phyloP scores from a whole-genome alignment of 257 asterid species.

The Handroanthus guayacan region DNA sequence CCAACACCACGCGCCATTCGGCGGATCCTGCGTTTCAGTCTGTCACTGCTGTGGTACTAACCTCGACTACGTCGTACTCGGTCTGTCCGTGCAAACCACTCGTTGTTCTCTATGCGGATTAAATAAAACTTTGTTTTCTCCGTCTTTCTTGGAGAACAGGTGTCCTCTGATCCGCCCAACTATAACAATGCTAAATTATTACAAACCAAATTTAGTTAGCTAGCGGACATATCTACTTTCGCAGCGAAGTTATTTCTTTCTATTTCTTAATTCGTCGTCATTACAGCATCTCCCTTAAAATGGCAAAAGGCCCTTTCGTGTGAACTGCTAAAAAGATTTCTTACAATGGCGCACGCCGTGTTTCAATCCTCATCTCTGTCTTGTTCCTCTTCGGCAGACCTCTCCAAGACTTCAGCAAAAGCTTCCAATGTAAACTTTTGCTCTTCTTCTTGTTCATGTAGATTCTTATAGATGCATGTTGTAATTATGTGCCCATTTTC shows the following conservation, averaged over 20 bases:
- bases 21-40: not conserved
- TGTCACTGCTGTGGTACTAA: conserved; percentile 9
- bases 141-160: conserved; percentile 56
- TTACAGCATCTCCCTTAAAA: not conserved
- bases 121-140: conserved; percentile 45
- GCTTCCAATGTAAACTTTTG: conserved; percentile 36
- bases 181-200: conserved; percentile 3
- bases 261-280: conserved; percentile 8
- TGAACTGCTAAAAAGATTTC: conserved; percentile 29
- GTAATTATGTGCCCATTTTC: conserved; percentile 16
- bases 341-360: conserved; percentile 42
- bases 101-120: conserved; percentile 21
- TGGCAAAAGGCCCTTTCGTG: conserved; percentile 13
- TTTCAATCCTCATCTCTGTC: conserved; percentile 39
- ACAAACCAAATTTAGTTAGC: not conserved
- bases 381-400: conserved; percentile 44
- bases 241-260: not conserved
- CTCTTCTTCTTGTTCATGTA: not conserved
- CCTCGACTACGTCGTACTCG: conserved; percentile 11
- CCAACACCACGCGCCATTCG: not conserved
- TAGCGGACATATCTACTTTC: not conserved
- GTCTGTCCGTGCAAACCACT: conserved; percentile 24
- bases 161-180: conserved; percentile 42
- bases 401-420: conserved; percentile 36
- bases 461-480: not conserved